Evolutionary conservation across 2,329 filamentous ascomycete species (phyloP).

Genomic region (Achaetomium macrosporum): DNA sequence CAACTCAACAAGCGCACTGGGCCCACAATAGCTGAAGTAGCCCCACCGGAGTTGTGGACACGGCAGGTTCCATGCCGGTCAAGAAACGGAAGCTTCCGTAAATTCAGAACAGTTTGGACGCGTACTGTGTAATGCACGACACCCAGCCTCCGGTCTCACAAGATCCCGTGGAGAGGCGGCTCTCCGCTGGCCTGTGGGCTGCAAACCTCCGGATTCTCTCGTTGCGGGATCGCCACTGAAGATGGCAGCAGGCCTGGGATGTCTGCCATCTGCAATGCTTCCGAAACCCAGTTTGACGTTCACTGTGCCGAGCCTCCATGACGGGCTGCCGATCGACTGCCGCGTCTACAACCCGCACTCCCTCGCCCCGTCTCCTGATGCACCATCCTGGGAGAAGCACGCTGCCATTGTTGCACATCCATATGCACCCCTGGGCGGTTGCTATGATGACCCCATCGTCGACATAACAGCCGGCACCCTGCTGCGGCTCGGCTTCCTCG

Average conservation of each 20-base stretch:
- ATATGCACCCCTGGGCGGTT: conserved; percentile 81
- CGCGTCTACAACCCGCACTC: conserved; percentile 69
- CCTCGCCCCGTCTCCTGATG: conserved; percentile 30
- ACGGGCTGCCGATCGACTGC: conserved; percentile 69
- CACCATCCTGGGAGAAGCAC: conserved; percentile 41
- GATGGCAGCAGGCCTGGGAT: background rate
- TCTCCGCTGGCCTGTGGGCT: background rate
- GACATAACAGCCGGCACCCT: conserved; percentile 58
- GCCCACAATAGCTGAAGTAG: too few species aligned
- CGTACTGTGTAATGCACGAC: too few species aligned
- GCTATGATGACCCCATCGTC: conserved; percentile 76
- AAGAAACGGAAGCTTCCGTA: too few species aligned
- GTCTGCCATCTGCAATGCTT: conserved; percentile 35
- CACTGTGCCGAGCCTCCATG: conserved; percentile 78
- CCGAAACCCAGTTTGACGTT: conserved; percentile 58
- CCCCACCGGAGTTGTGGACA: too few species aligned
- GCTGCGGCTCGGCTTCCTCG: conserved; percentile 64
- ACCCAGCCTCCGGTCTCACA: too few species aligned
- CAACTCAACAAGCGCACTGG: too few species aligned
- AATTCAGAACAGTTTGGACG: too few species aligned
- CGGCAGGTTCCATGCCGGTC: too few species aligned
- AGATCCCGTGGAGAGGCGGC: too few species aligned
- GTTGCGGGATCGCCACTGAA: background rate
- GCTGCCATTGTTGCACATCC: conserved; percentile 75
- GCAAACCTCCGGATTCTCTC: background rate